Percentiles rank a stretch among this genome's conserved stretches.
Conservation (phyloP, 1,284 basidiomycete genomes). For the Ceratobasidium theobromae region DNA sequence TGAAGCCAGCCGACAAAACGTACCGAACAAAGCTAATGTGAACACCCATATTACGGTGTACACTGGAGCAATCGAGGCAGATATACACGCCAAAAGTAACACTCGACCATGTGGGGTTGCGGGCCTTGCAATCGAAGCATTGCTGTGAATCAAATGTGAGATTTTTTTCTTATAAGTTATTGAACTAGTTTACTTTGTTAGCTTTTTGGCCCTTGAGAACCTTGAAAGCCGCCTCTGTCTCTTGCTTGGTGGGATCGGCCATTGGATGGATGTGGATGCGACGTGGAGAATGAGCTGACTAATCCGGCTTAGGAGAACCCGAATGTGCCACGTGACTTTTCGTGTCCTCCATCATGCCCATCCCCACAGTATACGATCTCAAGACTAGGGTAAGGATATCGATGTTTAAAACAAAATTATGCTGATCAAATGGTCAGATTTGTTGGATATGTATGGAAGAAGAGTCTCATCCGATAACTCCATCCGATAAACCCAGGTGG, state of each 20-base stretch:
- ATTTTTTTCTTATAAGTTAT: not conserved
- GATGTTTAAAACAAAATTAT: not conserved
- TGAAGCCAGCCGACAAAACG: slow-evolving; percentile 41
- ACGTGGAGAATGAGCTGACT: slow-evolving; percentile 24
- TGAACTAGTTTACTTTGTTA: slow-evolving; percentile 69
- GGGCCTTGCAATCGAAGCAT: slow-evolving; percentile 96
- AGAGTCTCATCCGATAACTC: slow-evolving; percentile 27
- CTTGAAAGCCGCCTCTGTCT: slow-evolving; percentile 77
- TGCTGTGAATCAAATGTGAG: slow-evolving; percentile 52
- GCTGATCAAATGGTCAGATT: not conserved
- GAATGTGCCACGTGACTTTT: not conserved
- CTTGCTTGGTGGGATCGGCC: slow-evolving; percentile 52
- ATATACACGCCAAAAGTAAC: slow-evolving; percentile 98
- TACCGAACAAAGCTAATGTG: slow-evolving; percentile 97
- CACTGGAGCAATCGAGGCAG: slow-evolving; percentile 94
- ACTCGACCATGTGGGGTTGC: slow-evolving; percentile 97
- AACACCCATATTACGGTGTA: slow-evolving; percentile 96
- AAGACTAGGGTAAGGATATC: slow-evolving; percentile 6
- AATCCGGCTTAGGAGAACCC: not conserved
- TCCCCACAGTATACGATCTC: slow-evolving; percentile 28
- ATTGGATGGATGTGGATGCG: slow-evolving; percentile 21
- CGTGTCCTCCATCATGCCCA: not conserved
- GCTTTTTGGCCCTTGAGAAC: slow-evolving; percentile 79
- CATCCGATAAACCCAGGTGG: slow-evolving; percentile 29
- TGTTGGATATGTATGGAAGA: slow-evolving; percentile 33